These are phyloP conservation scores for Botryotinia calthae DNA, from an alignment of 2,329 filamentous ascomycete species.

Conservation along the genomic window DNA sequence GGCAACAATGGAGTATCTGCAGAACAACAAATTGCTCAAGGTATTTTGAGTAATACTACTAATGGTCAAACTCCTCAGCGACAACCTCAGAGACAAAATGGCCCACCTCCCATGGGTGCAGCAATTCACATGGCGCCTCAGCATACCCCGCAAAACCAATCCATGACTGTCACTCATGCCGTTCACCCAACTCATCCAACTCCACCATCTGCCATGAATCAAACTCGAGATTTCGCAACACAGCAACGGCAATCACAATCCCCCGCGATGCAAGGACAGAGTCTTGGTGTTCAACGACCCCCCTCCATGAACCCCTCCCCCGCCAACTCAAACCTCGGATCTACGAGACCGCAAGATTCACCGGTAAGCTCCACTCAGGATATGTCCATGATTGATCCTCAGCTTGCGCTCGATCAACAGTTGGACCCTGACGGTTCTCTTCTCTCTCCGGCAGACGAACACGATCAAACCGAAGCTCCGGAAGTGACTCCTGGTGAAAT, in stretches of 20 bases:
- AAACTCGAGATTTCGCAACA: conserved; percentile 23
- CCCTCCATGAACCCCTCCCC: conserved; percentile 33
- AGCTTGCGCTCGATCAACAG: conserved; percentile 37
- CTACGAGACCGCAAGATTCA: conserved; percentile 30
- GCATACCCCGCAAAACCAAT: conserved; percentile 31
- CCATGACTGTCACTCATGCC: conserved; percentile 37
- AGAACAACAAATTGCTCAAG: conserved; percentile 39
- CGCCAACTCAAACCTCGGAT: conserved; percentile 29
- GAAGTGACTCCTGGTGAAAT: conserved; percentile 34
- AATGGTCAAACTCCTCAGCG: conserved; percentile 36
- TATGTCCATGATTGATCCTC: conserved; percentile 39
- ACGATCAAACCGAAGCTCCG: conserved; percentile 19
- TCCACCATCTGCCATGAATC: conserved; percentile 26
- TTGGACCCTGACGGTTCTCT: conserved; percentile 28
- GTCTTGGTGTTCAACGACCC: conserved; percentile 28
- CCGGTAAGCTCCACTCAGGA: conserved; percentile 32
- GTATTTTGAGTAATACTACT: conserved; percentile 33
- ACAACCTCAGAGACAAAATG: conserved; percentile 24
- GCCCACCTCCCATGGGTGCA: conserved; percentile 35
- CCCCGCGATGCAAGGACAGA: conserved; percentile 32
- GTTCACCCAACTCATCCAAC: conserved; percentile 34
- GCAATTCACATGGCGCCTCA: conserved; percentile 37
- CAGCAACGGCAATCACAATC: conserved; percentile 36
- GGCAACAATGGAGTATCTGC: conserved; percentile 33
- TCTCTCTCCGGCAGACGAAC: conserved; percentile 21